Evolutionary conservation across 2,329 filamentous ascomycete species (phyloP).

Genomic region (Colletotrichum lupini): DNA sequence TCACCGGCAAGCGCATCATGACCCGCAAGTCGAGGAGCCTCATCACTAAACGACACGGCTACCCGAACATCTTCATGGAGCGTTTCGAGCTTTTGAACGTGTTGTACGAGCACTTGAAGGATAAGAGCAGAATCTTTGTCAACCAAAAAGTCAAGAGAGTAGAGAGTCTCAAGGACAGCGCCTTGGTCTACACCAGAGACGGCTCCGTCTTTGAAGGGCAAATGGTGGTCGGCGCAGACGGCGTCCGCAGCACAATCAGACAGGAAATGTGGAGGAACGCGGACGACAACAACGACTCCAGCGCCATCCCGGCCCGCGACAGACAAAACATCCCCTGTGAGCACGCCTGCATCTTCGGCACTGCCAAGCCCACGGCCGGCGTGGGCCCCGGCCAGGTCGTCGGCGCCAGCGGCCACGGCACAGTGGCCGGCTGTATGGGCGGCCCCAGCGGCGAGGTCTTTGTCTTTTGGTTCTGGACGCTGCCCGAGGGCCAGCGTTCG

Average conservation of each 20-base stretch:
- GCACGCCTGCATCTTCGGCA: conserved; percentile 32
- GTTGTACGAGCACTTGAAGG: conserved; percentile 46
- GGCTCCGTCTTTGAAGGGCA: conserved; percentile 45
- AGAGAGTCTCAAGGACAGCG: conserved; percentile 19
- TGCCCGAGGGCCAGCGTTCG: conserved; percentile 9
- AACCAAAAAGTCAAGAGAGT: conserved; percentile 35
- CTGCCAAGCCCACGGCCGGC: conserved; percentile 17
- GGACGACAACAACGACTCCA: conserved; percentile 18
- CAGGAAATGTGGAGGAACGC: conserved; percentile 42
- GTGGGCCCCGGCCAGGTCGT: conserved; percentile 12
- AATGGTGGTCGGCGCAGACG: conserved; percentile 53
- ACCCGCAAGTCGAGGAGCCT: conserved; percentile 3
- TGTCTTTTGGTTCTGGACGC: conserved; percentile 31
- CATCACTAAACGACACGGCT: conserved; percentile 40
- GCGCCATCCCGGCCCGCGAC: conserved; percentile 22
- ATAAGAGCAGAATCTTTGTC: conserved; percentile 40
- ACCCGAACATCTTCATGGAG: conserved; percentile 48
- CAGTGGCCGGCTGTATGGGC: conserved; percentile 22
- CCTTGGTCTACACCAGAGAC: conserved; percentile 44
- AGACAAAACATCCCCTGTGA: conserved; percentile 17
- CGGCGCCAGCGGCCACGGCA: conserved; percentile 13
- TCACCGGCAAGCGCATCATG: conserved; percentile 24
- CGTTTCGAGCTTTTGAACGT: conserved; percentile 47
- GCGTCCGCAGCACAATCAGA: conserved; percentile 51
- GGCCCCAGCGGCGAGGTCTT: conserved; percentile 10